Conservation (phyloP, 2,329 filamentous ascomycete species). For the Aspergillus thermomutatus region DNA sequence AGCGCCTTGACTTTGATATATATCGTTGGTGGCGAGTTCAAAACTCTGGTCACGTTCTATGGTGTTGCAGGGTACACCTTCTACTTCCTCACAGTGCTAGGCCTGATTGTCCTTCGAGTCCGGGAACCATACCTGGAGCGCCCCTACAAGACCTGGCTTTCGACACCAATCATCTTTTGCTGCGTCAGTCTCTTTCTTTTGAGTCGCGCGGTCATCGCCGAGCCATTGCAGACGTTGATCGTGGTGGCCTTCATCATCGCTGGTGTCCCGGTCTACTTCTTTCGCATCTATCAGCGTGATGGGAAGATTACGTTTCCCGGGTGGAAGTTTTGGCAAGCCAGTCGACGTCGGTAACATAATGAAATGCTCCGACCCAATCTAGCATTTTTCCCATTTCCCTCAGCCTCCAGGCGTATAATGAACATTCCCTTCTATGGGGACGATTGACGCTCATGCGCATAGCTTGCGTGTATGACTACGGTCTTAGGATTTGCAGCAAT, state of each 20-base stretch:
- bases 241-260: conserved; percentile 81
- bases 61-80: conserved; percentile 96
- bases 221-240: conserved; percentile 83
- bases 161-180: conserved; percentile 95
- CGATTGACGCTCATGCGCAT: conserved; percentile 27
- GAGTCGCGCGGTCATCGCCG: conserved; percentile 81
- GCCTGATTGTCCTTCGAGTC: conserved; percentile 85
- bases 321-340: conserved; percentile 45
- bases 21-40: conserved; percentile 83
- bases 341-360: neutral
- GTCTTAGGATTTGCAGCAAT: neutral
- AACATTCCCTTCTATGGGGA: neutral
- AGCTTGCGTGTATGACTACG: neutral
- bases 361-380: conserved; percentile 6
- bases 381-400: conserved; percentile 1
- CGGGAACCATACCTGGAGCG: conserved; percentile 82
- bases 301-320: conserved; percentile 30
- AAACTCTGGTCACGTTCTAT: conserved; percentile 91
- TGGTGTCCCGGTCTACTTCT: conserved; percentile 86
- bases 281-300: conserved; percentile 69
- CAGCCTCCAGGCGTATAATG: neutral
- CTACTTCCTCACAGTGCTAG: conserved; percentile 93
- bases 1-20: conserved; percentile 69
- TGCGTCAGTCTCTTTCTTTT: conserved; percentile 93
- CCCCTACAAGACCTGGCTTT: conserved; percentile 95